phyloP scores from a whole-genome alignment of 2,329 filamentous ascomycete genomes.

The Diplodia mutila region DNA sequence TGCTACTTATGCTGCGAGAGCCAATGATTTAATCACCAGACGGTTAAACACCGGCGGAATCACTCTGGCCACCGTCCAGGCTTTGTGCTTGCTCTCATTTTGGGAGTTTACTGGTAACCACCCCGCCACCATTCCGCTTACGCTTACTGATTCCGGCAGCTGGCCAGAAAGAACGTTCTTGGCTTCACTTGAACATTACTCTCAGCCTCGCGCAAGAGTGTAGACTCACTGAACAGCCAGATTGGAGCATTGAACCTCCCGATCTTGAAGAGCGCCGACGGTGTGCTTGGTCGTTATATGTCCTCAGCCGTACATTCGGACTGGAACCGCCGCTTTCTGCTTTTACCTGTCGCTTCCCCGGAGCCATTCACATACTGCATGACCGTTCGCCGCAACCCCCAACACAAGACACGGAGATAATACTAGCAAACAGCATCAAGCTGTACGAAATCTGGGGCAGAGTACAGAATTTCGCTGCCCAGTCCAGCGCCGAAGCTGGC shows the following conservation, averaged over 20 bases:
- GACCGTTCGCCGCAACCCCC: neutral
- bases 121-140: neutral
- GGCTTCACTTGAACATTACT: neutral
- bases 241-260: neutral
- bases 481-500: neutral
- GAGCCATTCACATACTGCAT: neutral
- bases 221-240: neutral
- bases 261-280: slow-evolving; percentile 10
- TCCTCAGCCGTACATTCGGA: neutral
- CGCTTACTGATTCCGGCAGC: neutral
- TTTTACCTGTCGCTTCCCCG: slow-evolving; percentile 6
- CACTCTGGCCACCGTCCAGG: neutral
- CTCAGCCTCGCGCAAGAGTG: slow-evolving; percentile 1
- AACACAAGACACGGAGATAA: neutral
- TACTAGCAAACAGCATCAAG: slow-evolving; percentile 10
- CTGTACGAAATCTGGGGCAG: slow-evolving; percentile 10
- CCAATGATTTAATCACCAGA: neutral
- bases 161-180: neutral
- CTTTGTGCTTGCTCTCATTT: slow-evolving; percentile 4
- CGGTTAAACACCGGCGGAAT: neutral
- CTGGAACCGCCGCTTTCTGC: neutral
- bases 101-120: slow-evolving; percentile 6
- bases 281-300: slow-evolving; percentile 6
- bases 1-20: neutral
- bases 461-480: slow-evolving; percentile 1